Evolutionary conservation across 2,329 filamentous ascomycete genomes (phyloP).

Genomic region (Endothia cerciana): DNA sequence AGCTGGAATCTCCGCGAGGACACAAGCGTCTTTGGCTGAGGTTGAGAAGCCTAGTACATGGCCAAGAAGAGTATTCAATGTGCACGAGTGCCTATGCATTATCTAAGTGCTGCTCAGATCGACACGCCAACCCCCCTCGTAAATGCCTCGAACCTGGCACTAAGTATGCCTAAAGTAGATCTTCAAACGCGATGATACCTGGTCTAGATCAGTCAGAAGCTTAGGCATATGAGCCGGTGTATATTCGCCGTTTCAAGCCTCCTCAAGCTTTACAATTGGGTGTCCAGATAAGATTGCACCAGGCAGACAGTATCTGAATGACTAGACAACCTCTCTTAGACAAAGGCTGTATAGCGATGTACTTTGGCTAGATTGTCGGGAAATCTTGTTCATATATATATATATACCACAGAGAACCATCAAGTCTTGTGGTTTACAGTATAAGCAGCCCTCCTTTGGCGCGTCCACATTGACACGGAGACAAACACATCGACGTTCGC

Average conservation of each 20-base stretch:
- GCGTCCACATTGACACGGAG: neutral
- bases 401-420: neutral
- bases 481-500: neutral
- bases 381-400: too few species aligned
- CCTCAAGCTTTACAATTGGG: neutral
- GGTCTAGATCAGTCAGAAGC: too few species aligned
- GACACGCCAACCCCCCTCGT: neutral
- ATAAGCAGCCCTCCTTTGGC: too few species aligned
- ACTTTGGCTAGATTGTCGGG: too few species aligned
- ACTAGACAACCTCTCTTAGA: too few species aligned
- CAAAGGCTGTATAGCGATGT: neutral
- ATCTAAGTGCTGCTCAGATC: neutral
- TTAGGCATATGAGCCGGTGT: neutral
- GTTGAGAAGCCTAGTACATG: neutral
- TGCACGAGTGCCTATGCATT: neutral
- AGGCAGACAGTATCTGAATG: too few species aligned
- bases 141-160: neutral
- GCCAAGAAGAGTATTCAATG: neutral
- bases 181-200: neutral
- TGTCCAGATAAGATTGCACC: neutral
- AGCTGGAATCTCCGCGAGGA: neutral
- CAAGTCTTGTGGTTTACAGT: too few species aligned
- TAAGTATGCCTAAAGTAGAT: neutral
- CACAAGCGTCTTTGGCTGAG: neutral
- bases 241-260: neutral